Evolutionary conservation across 805 yeast species (phyloP), one percentile per base, ranked within the genome.

Genomic region (Dipodascus geniculatus): DNA sequence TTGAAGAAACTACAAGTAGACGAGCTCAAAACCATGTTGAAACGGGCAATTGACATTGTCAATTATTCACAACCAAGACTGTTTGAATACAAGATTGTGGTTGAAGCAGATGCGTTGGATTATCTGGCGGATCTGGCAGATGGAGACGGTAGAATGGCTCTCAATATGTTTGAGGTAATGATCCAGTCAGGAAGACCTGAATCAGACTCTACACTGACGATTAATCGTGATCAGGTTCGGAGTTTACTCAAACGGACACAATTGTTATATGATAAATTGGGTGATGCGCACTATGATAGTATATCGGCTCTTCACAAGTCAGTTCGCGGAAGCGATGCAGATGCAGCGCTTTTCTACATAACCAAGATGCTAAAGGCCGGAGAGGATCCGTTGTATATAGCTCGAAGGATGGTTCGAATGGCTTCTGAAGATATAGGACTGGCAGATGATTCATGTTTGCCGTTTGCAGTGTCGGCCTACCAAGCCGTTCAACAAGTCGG

Each of bases 241-340:
- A 53, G 66, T 57, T 60, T 78, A 51, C 58, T 80, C 63, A 60
- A 73, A 64, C 68, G 80, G 63, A 75, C 82, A 1, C 77, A 76
- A 51, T 73, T 79, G 68, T 70, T 82, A 60, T 90, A 91, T 64
- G 98, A 93, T 66, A 74, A 87, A 49, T 82, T 80, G 33, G 97
- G 97, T 0, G 99, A 93, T 61, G 80, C 81, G 2, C 99, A 93
- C 66, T 93, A 93, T 67, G 99, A 93, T 65, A 80, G 96, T 0
- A 93, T 93, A 3, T 86, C 96, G 14, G 99, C 99, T 0, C 85
- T 93, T 59, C 99, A 93, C 70, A 93, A 93, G 63, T 79, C 96
- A 0, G 79, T 93, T 0, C 74, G 99, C 54, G 99, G 99, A 0
- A 78, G 87, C 0, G 83, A 91, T 61, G 83, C 90, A 0, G 87